Evolutionary conservation across 2,329 filamentous ascomycete genomes (phyloP).

Genomic region (Ophiobolus disseminans): DNA sequence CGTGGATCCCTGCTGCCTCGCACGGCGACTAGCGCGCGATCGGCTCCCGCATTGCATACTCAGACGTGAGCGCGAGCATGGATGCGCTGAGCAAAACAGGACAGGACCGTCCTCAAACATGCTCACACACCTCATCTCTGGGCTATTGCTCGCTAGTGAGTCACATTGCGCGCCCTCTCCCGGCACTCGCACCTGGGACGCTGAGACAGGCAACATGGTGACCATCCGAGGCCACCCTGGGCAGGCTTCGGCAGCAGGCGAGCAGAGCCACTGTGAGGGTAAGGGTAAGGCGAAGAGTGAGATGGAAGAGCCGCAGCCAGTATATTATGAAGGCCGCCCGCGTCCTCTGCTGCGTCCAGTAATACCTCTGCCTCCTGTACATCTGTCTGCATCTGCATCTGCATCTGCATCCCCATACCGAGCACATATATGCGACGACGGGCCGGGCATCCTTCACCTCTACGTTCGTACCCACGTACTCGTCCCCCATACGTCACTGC

Average conservation of each 20-base stretch:
- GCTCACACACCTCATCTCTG: too few species aligned
- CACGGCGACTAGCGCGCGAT: too few species aligned
- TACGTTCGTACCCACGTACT: constrained; percentile 5
- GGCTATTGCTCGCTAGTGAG: too few species aligned
- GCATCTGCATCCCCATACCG: constrained; percentile 1
- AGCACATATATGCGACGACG: constrained; percentile 21
- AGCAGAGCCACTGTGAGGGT: constrained; percentile 17
- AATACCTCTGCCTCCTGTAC: neutral
- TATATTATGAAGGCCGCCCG: constrained; percentile 28
- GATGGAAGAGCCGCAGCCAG: constrained; percentile 8
- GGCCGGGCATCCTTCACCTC: constrained; percentile 23
- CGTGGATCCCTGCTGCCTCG: too few species aligned
- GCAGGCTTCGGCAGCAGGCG: constrained; percentile 23
- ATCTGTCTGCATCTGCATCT: neutral
- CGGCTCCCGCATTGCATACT: too few species aligned
- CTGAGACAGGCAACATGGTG: constrained; percentile 33
- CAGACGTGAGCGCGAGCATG: too few species aligned
- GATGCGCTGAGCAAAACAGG: too few species aligned
- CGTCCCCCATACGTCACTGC: constrained; percentile 27
- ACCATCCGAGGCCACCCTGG: constrained; percentile 40
- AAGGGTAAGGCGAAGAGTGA: constrained; percentile 16
- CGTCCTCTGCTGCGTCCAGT: constrained; percentile 5
- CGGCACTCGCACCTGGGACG: constrained; percentile 12
- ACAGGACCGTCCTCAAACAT: too few species aligned
- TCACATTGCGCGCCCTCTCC: constrained; percentile 34